Conservation (phyloP, 768 basidiomycete species). For the Leccinum aurantiacum region DNA sequence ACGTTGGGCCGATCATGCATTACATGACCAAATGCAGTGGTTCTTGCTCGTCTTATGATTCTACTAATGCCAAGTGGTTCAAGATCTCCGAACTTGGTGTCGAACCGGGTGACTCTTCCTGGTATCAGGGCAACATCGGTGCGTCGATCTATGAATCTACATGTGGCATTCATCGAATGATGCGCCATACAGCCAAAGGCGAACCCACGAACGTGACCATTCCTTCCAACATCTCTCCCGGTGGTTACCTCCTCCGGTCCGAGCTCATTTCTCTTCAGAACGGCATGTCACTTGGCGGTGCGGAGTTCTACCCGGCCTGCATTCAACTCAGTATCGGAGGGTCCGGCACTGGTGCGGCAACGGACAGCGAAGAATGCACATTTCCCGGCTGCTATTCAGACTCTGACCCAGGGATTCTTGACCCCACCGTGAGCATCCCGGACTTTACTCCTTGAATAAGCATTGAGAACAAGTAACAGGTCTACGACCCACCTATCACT, state of each 20-base stretch:
- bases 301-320: conserved; percentile 39
- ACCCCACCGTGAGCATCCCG: conserved; percentile 37
- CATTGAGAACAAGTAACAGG: conserved; percentile 10
- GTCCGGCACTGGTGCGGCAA: conserved; percentile 21
- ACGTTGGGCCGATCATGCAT: conserved; percentile 68
- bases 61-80: conserved; percentile 66
- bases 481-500: conserved; percentile 32
- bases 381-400: conserved; percentile 74
- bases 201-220: conserved; percentile 41
- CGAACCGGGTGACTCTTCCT: conserved; percentile 35
- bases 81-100: conserved; percentile 59
- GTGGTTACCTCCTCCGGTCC: conserved; percentile 74
- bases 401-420: conserved; percentile 67
- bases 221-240: conserved; percentile 55
- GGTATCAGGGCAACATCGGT: conserved; percentile 55
- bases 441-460: neutral
- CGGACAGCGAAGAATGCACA: conserved; percentile 42
- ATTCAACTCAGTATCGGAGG: conserved; percentile 32
- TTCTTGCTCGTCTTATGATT: conserved; percentile 59
- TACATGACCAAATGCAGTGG: conserved; percentile 66
- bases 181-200: conserved; percentile 33
- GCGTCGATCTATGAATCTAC: conserved; percentile 23
- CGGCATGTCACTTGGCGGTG: conserved; percentile 53
- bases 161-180: neutral
- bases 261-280: conserved; percentile 79